Conservation (phyloP, 176 grass and related monocot species). For the Avena sativa region DNA sequence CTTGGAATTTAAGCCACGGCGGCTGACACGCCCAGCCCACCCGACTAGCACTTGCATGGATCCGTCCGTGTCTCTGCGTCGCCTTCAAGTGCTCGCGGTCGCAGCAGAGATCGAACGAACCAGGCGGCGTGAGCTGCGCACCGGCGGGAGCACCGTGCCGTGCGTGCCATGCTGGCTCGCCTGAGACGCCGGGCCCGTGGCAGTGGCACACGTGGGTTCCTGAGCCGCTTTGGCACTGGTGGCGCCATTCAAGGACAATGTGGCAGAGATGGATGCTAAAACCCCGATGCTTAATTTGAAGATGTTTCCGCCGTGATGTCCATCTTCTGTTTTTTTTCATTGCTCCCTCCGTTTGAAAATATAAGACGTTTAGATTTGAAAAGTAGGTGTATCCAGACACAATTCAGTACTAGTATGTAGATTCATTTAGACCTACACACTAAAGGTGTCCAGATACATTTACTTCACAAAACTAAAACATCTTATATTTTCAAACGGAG, state of each 20-base stretch:
- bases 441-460: too few relatives aligned
- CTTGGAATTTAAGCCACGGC: conserved; percentile 61
- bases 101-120: neutral
- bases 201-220: neutral
- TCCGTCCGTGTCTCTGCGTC: neutral
- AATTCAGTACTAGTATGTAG: too few relatives aligned
- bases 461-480: too few relatives aligned
- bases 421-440: too few relatives aligned
- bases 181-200: neutral
- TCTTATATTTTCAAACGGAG: too few relatives aligned
- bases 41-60: neutral
- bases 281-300: too few relatives aligned
- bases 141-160: neutral
- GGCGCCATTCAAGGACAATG: neutral
- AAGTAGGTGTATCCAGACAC: too few relatives aligned
- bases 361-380: too few relatives aligned
- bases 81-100: conserved; percentile 6
- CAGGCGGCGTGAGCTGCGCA: neutral
- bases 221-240: neutral
- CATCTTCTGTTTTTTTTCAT: too few relatives aligned
- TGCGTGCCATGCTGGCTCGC: conserved; percentile 12
- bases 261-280: too few relatives aligned
- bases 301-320: too few relatives aligned
- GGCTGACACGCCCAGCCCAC: conserved; percentile 22
- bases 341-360: too few relatives aligned